Base-by-base conservation (phyloP, 148 eudicot genomes). In the Rhododendron williamsianum region DNA sequence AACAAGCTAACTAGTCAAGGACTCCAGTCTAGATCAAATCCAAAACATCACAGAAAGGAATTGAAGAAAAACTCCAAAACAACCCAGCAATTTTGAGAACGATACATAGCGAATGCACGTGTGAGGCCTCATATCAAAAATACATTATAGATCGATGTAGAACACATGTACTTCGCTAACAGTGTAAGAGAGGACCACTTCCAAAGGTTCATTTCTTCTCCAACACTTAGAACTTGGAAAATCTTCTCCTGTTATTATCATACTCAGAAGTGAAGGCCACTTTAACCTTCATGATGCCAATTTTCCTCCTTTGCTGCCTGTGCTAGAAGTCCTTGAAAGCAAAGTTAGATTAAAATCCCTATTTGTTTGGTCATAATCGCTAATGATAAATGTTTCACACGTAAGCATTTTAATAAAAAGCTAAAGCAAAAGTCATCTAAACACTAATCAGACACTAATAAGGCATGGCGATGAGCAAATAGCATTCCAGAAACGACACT, bases 131-230 rank as follows among this genome's bases (percentile, higher is more conserved):
- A 41, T 41, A 6, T 6, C 7, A 41, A 41, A 41, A 41, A 41
- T 41, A 6, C 8, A 41, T 41, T 41, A 41, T 1, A 41, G 45
- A 41, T 41, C 45, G 45, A 41, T 4, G 45, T 41, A 6, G 45
- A 41, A 41, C 8, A 41, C 45, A 41, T 41, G 45, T 5, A 41
- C 8, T 41, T 41, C 1, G 6, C 45, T 0, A 41, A 41, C 45
- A 41, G 6, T 41, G 45, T 41, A 41, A 41, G 1, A 41, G 45
- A 41, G 45, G 45, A 76, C 81, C 86, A 76, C 76, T 16, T 13
- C 18, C 25, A n/a, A 76, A 78, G 86, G 36, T 51, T 56, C 38
- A 56, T 77, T 76, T 67, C 54, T 56, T 77, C 82, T 41, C 35
- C 45, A 49, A 30, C 72, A 76, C 49, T 52, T 74, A 15, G 3